Base-by-base conservation (phyloP, 2,329 filamentous ascomycete species). In the Rhynchosporium graminicola region DNA sequence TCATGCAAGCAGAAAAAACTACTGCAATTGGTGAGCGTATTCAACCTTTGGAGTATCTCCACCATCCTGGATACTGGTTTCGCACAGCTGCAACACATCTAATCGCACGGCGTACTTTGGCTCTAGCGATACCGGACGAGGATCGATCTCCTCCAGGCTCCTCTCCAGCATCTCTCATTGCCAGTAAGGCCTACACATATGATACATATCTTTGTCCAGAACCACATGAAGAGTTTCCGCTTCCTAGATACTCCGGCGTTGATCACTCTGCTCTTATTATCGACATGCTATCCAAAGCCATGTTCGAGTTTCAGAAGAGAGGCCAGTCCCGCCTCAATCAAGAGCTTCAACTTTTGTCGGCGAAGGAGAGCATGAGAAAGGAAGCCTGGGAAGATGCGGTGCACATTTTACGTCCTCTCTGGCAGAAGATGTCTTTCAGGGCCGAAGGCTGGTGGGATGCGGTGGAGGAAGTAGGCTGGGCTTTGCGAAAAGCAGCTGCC, bases 61-160 rank as follows among this genome's bases (percentile, higher is more conserved):
- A 89, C 65, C 87, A 89, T 69, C 79, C 82, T 0, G 87, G 87
- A 5, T 89, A 89, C 70, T 89, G 87, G 85, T 86, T 86, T 67
- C 82, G 83, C 13, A 74, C 82, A 50, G 86, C 86, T 1, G 83
- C 84, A 4, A 80, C 80, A n/a, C 84, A 88, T 67, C 75, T 83
- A 1, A 76, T 78, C 3, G 76, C 80, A 15, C 81, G 87, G 8
- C 80, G 83, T 46, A 77, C 73, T 28, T 73, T 87, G 48, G 86
- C 86, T 1, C 77, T 77, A 29, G 76, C 77, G 26, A 87, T 89
- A 63, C 81, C 86, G 0, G 82, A 87, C 33, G 84, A 87, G 61
- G 85, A 84, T 65, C 77, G 86, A 43, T 77, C 77, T 57, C 76
- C 79, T 1, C 84, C 84, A 5, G 79, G 81, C 42, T 69, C 74